phyloP scores from a whole-genome alignment of 2,329 filamentous ascomycete genomes.

The Beauveria medogensis region DNA sequence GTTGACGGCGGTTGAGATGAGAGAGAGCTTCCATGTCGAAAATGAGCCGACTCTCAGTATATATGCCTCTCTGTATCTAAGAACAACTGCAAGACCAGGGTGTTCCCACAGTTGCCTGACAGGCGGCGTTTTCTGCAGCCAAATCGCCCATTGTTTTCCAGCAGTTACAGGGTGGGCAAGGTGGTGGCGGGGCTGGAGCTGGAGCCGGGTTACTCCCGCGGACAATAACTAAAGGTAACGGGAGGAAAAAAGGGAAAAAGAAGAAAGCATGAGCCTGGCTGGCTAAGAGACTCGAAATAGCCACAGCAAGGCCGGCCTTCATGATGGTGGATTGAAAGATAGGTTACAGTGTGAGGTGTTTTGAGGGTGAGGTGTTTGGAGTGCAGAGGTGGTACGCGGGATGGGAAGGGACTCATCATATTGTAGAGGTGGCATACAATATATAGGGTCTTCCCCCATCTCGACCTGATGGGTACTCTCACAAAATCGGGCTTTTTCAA shows the following conservation, averaged over 20 bases:
- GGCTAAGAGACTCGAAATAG: background rate
- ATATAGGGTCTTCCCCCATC: background rate
- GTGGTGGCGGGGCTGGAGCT: background rate
- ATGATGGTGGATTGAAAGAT: background rate
- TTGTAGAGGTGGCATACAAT: background rate
- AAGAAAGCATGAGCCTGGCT: background rate
- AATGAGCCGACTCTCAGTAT: background rate
- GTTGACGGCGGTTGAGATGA: background rate
- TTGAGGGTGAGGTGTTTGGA: background rate
- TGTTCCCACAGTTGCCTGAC: background rate
- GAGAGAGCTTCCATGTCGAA: background rate
- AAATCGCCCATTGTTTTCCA: background rate
- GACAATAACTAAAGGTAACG: background rate
- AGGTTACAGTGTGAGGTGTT: background rate
- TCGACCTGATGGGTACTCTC: background rate
- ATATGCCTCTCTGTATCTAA: background rate
- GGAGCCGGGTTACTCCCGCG: background rate
- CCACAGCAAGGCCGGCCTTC: background rate
- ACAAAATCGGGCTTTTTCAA: background rate
- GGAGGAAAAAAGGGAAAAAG: background rate
- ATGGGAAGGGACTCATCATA: background rate
- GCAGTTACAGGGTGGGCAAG: background rate
- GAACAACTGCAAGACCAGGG: background rate
- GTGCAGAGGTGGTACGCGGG: background rate
- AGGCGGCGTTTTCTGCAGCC: background rate